These are phyloP conservation scores for Boletellus emodensis DNA, from an alignment of 768 basidiomycete genomes.

Conservation along the genomic window DNA sequence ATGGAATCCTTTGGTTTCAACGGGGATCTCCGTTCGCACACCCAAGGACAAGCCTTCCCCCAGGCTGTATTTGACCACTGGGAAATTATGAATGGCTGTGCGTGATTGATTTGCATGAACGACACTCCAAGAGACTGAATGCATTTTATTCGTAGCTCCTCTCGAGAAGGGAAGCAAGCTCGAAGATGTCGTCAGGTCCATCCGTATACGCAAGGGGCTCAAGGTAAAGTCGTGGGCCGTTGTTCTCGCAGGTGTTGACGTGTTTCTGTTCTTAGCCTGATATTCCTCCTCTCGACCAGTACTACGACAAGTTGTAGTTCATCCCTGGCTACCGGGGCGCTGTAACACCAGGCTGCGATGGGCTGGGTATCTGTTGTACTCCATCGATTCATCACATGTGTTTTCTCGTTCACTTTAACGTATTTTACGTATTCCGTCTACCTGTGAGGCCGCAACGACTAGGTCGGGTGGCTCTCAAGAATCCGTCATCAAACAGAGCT, in stretches of 20 bases:
- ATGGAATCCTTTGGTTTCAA: constrained; percentile 97
- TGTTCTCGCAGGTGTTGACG: constrained; percentile 7
- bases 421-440: not conserved
- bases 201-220: constrained; percentile 93
- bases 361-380: constrained; percentile 12
- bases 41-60: constrained; percentile 97
- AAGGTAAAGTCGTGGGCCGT: constrained; percentile 48
- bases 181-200: constrained; percentile 74
- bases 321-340: not conserved
- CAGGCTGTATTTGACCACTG: constrained; percentile 93
- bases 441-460: no score
- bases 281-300: constrained; percentile 80
- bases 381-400: constrained; percentile 14
- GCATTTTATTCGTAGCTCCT: constrained; percentile 40
- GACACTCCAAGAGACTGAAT: not conserved
- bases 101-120: constrained; percentile 28
- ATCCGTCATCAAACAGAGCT: no score
- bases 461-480: no score
- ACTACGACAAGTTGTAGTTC: constrained; percentile 88
- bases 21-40: constrained; percentile 87
- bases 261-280: constrained; percentile 55
- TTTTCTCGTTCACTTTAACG: constrained; percentile 4
- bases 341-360: constrained; percentile 8
- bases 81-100: constrained; percentile 80
- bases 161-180: constrained; percentile 91